A percentile compares a stretch with the other conserved stretches of the same genome.
Conservation (phyloP, 1,284 basidiomycete genomes). For the Irpex lacteus region DNA sequence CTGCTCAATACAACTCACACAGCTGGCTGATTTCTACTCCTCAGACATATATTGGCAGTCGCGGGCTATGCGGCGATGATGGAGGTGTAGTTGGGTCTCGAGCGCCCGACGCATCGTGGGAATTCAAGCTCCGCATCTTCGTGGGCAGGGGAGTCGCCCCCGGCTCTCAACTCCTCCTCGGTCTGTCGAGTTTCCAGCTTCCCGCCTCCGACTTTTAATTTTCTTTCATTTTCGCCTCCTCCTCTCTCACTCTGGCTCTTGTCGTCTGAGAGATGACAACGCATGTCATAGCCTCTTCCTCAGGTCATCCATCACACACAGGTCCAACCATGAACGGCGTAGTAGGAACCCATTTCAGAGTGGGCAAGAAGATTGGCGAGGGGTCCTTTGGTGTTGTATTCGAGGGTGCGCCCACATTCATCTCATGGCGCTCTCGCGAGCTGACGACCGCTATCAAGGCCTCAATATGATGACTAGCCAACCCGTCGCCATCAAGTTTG, state of each 20-base stretch:
- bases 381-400: slow-evolving; percentile 95
- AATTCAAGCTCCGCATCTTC: slow-evolving; percentile 26
- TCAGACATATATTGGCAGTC: not conserved
- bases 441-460: slow-evolving; percentile 44
- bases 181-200: slow-evolving; percentile 20
- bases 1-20: not conserved
- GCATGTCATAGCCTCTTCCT: slow-evolving; percentile 75
- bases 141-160: slow-evolving; percentile 10
- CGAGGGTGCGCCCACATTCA: slow-evolving; percentile 50
- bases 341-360: slow-evolving; percentile 76
- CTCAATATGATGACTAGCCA: slow-evolving; percentile 86
- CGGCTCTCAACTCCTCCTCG: slow-evolving; percentile 18
- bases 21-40: not conserved
- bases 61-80: not conserved
- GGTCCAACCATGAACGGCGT: slow-evolving; percentile 59
- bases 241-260: slow-evolving; percentile 22
- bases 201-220: slow-evolving; percentile 20
- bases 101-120: slow-evolving; percentile 12
- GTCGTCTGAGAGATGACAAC: slow-evolving; percentile 53
- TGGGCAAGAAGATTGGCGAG: slow-evolving; percentile 82
- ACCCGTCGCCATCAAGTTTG: slow-evolving; percentile 98
- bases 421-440: not conserved
- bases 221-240: slow-evolving; percentile 14
- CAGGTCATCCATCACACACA: slow-evolving; percentile 58
- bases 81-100: not conserved